These are phyloP conservation scores for Megacollybia marginata DNA, from an alignment of 768 basidiomycete genomes.

Conservation along the genomic window DNA sequence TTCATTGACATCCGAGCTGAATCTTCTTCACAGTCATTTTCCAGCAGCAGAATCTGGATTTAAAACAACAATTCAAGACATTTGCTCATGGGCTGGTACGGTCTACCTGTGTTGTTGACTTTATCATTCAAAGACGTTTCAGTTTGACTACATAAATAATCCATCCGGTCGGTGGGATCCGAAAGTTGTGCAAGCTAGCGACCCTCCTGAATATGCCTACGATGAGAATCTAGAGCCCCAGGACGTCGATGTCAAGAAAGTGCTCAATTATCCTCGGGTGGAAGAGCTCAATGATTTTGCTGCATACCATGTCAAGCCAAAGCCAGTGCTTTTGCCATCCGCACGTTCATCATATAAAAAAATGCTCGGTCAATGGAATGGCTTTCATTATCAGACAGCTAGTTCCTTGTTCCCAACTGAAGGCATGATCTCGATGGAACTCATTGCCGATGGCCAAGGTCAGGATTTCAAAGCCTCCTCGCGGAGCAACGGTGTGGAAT, in stretches of 20 bases:
- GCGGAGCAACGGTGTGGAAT: slow-evolving; percentile 3
- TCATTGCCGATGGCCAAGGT: background rate
- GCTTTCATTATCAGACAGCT: slow-evolving; percentile 1
- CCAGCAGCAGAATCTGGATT: slow-evolving; percentile 14
- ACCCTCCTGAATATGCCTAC: slow-evolving; percentile 5
- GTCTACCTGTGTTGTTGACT: background rate
- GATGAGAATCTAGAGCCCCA: slow-evolving; percentile 8
- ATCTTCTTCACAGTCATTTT: slow-evolving; percentile 11
- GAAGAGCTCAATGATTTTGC: slow-evolving; percentile 5
- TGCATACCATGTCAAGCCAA: slow-evolving; percentile 2
- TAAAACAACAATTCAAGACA: slow-evolving; percentile 14
- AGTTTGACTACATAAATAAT: slow-evolving; percentile 8
- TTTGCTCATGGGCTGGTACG: slow-evolving; percentile 19
- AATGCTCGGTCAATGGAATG: slow-evolving; percentile 6
- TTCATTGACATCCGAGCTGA: background rate
- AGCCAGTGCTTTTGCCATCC: slow-evolving; percentile 2
- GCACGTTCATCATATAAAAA: background rate
- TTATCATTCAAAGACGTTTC: no score
- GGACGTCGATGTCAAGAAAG: slow-evolving; percentile 4
- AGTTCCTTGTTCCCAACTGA: background rate
- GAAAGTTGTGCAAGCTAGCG: slow-evolving; percentile 6
- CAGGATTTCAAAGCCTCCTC: slow-evolving; percentile 7
- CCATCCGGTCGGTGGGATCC: slow-evolving; percentile 2
- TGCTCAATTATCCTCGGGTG: slow-evolving; percentile 8
- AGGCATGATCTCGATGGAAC: slow-evolving; percentile 7